phyloP scores from a whole-genome alignment of 1,284 basidiomycete genomes.

The Heterobasidion parviporum region DNA sequence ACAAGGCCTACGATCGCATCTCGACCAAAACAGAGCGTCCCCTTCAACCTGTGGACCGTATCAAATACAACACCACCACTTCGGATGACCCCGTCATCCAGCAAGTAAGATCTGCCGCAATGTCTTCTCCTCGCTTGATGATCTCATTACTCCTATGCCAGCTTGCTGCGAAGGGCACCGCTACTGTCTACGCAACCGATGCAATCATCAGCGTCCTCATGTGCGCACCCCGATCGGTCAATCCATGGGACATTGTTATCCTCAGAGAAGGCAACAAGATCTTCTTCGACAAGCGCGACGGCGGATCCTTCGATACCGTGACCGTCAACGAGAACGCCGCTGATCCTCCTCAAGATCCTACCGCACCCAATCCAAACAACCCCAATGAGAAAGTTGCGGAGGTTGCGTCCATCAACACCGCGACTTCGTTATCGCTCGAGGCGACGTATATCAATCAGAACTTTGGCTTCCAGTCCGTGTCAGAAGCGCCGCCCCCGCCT shows the following conservation, averaged over 20 bases:
- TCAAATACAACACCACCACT: slow-evolving; percentile 96
- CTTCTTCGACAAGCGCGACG: slow-evolving; percentile 98
- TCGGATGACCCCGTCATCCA: slow-evolving; percentile 96
- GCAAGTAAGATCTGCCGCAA: slow-evolving; percentile 37
- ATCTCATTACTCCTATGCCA: slow-evolving; percentile 20
- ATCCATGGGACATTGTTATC: slow-evolving; percentile 99
- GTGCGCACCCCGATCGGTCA: slow-evolving; percentile 92
- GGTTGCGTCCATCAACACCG: slow-evolving; percentile 81
- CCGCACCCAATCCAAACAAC: slow-evolving; percentile 71
- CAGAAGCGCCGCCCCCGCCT: slow-evolving; percentile 57
- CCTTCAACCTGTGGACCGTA: slow-evolving; percentile 88
- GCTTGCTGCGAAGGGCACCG: slow-evolving; percentile 74
- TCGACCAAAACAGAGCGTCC: slow-evolving; percentile 90
- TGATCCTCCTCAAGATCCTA: slow-evolving; percentile 87
- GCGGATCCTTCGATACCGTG: slow-evolving; percentile 94
- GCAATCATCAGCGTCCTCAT: slow-evolving; percentile 94
- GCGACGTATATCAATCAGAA: slow-evolving; percentile 99
- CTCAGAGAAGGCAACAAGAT: slow-evolving; percentile 89
- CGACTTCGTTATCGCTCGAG: slow-evolving; percentile 90
- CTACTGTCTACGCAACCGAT: slow-evolving; percentile 91
- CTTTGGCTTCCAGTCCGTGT: slow-evolving; percentile 94
- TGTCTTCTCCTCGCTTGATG: not conserved
- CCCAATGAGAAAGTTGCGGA: slow-evolving; percentile 66
- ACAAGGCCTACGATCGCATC: slow-evolving; percentile 93
- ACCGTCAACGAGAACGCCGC: slow-evolving; percentile 99